Conservation (phyloP, 1,284 basidiomycete genomes). For the Ceratobasidium sp. region DNA sequence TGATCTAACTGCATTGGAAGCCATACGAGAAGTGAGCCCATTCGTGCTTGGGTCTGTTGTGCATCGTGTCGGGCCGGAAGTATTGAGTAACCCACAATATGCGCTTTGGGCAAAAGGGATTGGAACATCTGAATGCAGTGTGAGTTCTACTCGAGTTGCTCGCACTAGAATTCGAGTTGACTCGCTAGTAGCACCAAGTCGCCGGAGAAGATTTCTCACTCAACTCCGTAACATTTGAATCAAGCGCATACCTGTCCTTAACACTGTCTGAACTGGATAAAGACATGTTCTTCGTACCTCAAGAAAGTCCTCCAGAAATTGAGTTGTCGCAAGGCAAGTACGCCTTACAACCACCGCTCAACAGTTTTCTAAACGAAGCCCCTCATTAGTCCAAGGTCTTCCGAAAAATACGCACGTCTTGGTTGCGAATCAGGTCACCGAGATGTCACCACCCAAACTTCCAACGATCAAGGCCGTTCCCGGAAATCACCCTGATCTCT, state of each 20-base stretch:
- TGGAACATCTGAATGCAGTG: constrained; percentile 14
- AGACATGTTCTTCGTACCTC: constrained; percentile 75
- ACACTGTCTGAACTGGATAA: constrained; percentile 76
- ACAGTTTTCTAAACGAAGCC: constrained; percentile 41
- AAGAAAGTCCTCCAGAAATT: constrained; percentile 57
- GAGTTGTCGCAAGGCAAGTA: constrained; percentile 48
- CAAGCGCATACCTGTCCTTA: constrained; percentile 74
- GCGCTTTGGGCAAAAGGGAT: constrained; percentile 68
- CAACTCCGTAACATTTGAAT: constrained; percentile 78
- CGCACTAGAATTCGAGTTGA: neutral
- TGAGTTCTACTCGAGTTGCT: neutral
- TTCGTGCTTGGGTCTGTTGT: constrained; percentile 61
- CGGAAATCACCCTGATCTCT: constrained; percentile 44
- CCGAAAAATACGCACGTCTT: constrained; percentile 58
- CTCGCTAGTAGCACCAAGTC: constrained; percentile 65
- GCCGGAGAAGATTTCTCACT: constrained; percentile 65
- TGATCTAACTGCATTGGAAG: constrained; percentile 57
- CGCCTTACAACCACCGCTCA: constrained; percentile 44
- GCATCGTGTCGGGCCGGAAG: constrained; percentile 71
- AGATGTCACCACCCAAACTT: constrained; percentile 58
- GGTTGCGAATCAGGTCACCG: constrained; percentile 52
- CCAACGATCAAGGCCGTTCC: constrained; percentile 50
- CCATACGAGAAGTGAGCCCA: constrained; percentile 55
- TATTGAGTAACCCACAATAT: constrained; percentile 74
- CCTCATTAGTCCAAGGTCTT: constrained; percentile 55